Evolutionary conservation across 257 asterid species (phyloP), one percentile per base, ranked within the genome.

Genomic region (Oldenlandia corymbosa): DNA sequence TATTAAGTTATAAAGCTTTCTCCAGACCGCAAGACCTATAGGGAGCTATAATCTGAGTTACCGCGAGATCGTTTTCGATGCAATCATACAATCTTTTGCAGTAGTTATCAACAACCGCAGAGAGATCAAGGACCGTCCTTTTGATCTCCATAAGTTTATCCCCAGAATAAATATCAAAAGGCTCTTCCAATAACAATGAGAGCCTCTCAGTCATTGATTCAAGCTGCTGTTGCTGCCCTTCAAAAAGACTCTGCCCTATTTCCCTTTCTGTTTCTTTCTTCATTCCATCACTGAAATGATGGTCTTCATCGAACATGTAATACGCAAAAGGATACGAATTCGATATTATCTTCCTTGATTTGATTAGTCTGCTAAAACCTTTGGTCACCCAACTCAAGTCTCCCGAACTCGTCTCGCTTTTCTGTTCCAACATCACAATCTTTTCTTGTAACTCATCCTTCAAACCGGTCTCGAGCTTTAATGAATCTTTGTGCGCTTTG

Each of bases 141-240:
- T 68, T 77, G 27, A 47, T 66, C 64, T 71, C 48, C 28, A 21
- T 5, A 16, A 83, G 43, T 24, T 67, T 23, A 0, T 69, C 67
- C 17, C 60, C 65, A 5, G 62, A 0, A 51, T 62, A 79, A 3
- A 24, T 13, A 14, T 56, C 73, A 77, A 85, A 75, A 1, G 70
- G 80, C 77, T 77, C 76, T 42, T 70, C 85, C 43, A 81, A 58
- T 66, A 28, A 32, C 85, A 67, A 75, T 13, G 87, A 83, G 30
- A 85, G 80, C 27, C 72, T 70, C 60, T 83, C 93, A 26, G 79
- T 28, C 67, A 81, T 79, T 5, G 67, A 62, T 73, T 83, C 87
- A 11, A 85, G 84, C 66, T 80, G 87, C 59, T 83, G 87, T 54
- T 85, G 89, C 58, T 77, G 87, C 66, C 77, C 75, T 82, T 85